phyloP scores from a whole-genome alignment of 768 basidiomycete genomes.

The Amanita brunnescens region DNA sequence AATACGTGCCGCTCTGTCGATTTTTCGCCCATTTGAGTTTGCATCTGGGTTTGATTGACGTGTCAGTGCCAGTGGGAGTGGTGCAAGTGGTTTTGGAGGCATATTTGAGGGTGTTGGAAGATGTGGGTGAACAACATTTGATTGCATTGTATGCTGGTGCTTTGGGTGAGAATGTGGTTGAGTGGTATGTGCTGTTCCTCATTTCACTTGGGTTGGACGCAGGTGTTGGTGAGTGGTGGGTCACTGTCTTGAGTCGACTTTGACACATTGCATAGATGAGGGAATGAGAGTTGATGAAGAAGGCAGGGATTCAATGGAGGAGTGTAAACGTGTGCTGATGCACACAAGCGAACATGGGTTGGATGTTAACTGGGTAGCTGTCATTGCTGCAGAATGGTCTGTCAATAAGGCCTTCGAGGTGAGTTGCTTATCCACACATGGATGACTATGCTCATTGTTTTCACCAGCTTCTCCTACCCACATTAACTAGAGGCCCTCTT shows the following conservation, averaged over 20 bases:
- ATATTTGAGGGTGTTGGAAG: slow-evolving; percentile 81
- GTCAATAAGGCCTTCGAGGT: slow-evolving; percentile 36
- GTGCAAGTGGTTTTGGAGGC: slow-evolving; percentile 80
- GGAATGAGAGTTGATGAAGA: slow-evolving; percentile 12
- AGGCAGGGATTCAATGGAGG: no score
- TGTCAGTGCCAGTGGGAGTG: slow-evolving; percentile 61
- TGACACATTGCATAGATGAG: not conserved
- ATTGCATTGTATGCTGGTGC: slow-evolving; percentile 94
- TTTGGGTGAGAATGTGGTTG: slow-evolving; percentile 82
- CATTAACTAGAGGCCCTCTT: slow-evolving; percentile 39
- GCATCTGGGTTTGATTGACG: slow-evolving; percentile 75
- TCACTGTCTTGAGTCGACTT: no score
- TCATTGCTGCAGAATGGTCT: slow-evolving; percentile 70
- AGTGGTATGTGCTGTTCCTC: slow-evolving; percentile 88
- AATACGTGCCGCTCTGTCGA: slow-evolving; percentile 65
- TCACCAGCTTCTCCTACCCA: slow-evolving; percentile 39
- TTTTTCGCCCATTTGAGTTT: slow-evolving; percentile 95
- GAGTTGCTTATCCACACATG: no score
- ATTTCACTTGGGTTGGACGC: slow-evolving; percentile 61
- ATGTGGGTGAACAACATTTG: slow-evolving; percentile 69
- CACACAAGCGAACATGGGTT: slow-evolving; percentile 81
- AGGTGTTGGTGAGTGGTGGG: not conserved
- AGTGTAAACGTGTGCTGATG: slow-evolving; percentile 61
- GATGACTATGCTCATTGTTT: no score
- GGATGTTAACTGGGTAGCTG: slow-evolving; percentile 71